Percentiles rank a stretch among this genome's conserved stretches.
Evolutionary conservation across 768 basidiomycete species (phyloP).

Genomic region (Pleurotus djamor): DNA sequence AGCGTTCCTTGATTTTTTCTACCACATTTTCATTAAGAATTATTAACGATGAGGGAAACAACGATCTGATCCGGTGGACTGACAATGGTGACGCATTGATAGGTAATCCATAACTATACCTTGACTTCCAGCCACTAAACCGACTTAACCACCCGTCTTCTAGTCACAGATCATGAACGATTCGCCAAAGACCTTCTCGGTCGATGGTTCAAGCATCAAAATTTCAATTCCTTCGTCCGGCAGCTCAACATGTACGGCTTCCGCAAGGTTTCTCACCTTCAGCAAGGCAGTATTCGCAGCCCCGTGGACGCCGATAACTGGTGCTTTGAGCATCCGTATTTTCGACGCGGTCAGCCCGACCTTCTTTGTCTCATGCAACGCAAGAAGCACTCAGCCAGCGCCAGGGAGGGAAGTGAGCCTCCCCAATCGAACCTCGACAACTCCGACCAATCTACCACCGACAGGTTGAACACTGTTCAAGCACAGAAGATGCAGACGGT

Average conservation of each 20-base stretch:
- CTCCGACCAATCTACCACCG: slow-evolving; percentile 10
- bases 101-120: slow-evolving; percentile 41
- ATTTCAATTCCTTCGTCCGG: slow-evolving; percentile 90
- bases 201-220: slow-evolving; percentile 95
- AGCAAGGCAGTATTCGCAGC: slow-evolving; percentile 86
- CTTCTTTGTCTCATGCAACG: slow-evolving; percentile 84
- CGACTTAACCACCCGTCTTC: not conserved
- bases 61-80: slow-evolving; percentile 88
- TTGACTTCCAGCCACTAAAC: not conserved
- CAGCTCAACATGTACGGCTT: slow-evolving; percentile 96
- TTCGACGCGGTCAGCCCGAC: slow-evolving; percentile 88
- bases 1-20: slow-evolving; percentile 9
- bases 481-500: slow-evolving; percentile 75
- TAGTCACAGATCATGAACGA: slow-evolving; percentile 88
- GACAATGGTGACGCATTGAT: slow-evolving; percentile 89
- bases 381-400: slow-evolving; percentile 57
- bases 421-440: slow-evolving; percentile 19
- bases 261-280: slow-evolving; percentile 91
- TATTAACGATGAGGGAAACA: slow-evolving; percentile 82
- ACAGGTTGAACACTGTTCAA: slow-evolving; percentile 38
- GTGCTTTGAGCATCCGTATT: slow-evolving; percentile 91
- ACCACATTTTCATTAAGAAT: slow-evolving; percentile 42
- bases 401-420: not conserved
- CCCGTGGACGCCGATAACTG: slow-evolving; percentile 79
- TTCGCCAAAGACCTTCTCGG: slow-evolving; percentile 88